Percentiles rank a stretch among this genome's conserved stretches.
These are phyloP conservation scores for Aspergillus tanneri DNA, from an alignment of 2,329 filamentous ascomycete species.

Conservation along the genomic window DNA sequence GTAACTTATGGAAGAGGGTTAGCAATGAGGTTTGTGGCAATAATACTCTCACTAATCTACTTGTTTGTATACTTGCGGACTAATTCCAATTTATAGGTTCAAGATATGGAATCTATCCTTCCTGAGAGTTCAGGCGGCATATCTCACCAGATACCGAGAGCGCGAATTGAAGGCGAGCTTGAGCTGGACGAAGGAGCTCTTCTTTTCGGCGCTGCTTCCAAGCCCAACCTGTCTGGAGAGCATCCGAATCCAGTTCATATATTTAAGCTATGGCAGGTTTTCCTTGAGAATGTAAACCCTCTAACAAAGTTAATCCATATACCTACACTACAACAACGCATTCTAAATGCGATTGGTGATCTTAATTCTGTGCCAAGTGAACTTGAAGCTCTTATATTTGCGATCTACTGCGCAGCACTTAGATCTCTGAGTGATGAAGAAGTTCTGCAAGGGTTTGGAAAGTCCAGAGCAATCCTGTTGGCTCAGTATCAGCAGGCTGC, in stretches of 20 bases:
- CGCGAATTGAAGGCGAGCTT: neutral
- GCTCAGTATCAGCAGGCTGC: conserved; percentile 43
- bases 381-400: conserved; percentile 67
- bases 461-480: conserved; percentile 30
- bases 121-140: no score
- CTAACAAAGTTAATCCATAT: conserved; percentile 67
- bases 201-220: no score
- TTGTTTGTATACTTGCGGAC: neutral
- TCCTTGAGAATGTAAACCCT: conserved; percentile 67
- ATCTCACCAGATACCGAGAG: neutral
- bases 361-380: conserved; percentile 55
- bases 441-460: conserved; percentile 43
- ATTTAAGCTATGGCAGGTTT: conserved; percentile 61
- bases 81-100: neutral
- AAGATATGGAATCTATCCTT: no score
- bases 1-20: conserved; percentile 10
- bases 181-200: conserved; percentile 4
- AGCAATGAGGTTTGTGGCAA: conserved; percentile 8
- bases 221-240: conserved; percentile 7
- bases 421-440: conserved; percentile 57
- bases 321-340: conserved; percentile 61
- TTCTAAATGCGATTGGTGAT: conserved; percentile 61
- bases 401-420: conserved; percentile 60
- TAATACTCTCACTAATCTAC: no score
- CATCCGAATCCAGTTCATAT: conserved; percentile 27